Base-by-base conservation (phyloP, 495 filamentous ascomycete genomes). In the Penicillium soppii region DNA sequence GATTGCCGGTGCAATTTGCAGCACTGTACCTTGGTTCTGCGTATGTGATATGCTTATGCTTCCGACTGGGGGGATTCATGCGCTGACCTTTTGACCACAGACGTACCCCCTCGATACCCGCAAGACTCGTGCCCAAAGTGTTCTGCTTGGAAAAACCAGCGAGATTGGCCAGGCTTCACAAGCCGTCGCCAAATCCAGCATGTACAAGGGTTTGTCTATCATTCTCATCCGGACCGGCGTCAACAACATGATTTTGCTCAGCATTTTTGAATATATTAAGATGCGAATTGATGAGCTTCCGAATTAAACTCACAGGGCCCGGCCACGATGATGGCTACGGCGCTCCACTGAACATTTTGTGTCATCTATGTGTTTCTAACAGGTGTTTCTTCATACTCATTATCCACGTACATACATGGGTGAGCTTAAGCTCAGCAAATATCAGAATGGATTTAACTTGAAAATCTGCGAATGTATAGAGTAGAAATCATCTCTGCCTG, bases 211-310 rank as follows among this genome's bases (percentile, higher is more conserved):
- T 15, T 43, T 77, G n/a, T 72, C 73, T 4, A 74, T 76, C 37
- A 73, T 75, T 30, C 57, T 77, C 29, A 57, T 77, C 26, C 73
- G 74, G 21, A 76, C 74, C 4, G 70, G 70, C 17, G 57, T 77
- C 27, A 75, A 77, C 58, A 77, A 77, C 59, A 76, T 76, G 73
- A 75, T 77, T 29, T 55, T 76, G 26, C 60, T 77, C 45, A 74
- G 70, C 57, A 59, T 77, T 5, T 73, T 72, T 37, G 74, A 77
- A 52, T 75, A 70, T 41, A 66, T 76, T 44, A 76, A 72, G 59
- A 59, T 63, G 50, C 61, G 55, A 22, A 77, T 77, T 47, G 62
- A 73, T 38, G 45, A 66, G 39, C 59, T 77, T 12, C 62, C 62
- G 29, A 58, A 66, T 2, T 62, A 46, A 61, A 39, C 7, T 10